Conservation (phyloP, 2,329 filamentous ascomycete genomes). For the Huntiella omanensis region DNA sequence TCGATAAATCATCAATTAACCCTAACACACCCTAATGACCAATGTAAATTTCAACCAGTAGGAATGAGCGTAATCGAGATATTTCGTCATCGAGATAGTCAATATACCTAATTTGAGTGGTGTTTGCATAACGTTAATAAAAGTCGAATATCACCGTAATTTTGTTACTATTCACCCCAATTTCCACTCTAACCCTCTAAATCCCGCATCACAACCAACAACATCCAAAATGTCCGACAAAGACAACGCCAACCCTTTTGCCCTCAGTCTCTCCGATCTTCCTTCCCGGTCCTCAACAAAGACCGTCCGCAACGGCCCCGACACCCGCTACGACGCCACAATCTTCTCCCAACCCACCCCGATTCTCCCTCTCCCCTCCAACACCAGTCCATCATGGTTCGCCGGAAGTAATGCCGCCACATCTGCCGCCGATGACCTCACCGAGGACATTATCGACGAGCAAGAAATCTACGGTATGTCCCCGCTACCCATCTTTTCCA, state of each 20-base stretch:
- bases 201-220: neutral
- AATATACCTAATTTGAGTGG: too few relatives aligned
- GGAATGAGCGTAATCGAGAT: neutral
- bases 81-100: too few relatives aligned
- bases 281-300: conserved; percentile 48
- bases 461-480: conserved; percentile 81
- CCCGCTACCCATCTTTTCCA: neutral
- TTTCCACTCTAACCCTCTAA: neutral
- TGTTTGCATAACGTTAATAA: too few relatives aligned
- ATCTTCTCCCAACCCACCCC: conserved; percentile 26
- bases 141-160: neutral
- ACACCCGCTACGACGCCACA: conserved; percentile 28
- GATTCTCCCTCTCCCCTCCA: conserved; percentile 15
- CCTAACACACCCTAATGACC: too few relatives aligned
- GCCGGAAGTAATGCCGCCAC: conserved; percentile 29
- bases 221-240: conserved; percentile 7
- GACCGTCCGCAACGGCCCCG: conserved; percentile 26
- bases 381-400: conserved; percentile 12
- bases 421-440: conserved; percentile 25
- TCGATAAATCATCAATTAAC: too few relatives aligned
- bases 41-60: neutral
- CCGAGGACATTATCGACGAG: conserved; percentile 67
- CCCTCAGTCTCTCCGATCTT: conserved; percentile 72
- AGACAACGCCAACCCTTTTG: conserved; percentile 82
- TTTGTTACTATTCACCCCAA: neutral